Evolutionary conservation across 257 asterid genomes (phyloP), one percentile per base, ranked within the genome.

Genomic region (Solanum ahanhuiri): DNA sequence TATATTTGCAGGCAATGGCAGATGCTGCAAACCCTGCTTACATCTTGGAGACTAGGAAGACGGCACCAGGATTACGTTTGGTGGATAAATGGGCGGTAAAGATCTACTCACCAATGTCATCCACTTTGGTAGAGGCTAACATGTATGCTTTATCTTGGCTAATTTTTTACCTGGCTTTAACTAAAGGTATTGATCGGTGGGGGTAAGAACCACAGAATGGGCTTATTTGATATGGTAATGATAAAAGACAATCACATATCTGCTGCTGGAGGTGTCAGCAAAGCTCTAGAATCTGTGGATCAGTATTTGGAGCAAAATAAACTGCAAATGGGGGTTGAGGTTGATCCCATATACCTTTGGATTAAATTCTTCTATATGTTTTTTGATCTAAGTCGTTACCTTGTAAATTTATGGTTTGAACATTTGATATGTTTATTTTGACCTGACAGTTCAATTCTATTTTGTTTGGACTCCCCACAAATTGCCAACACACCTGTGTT

Each of bases 41-140:
- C 88, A 92, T 95, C 86, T 88, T 97, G 85, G 99, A 97, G 91
- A 97, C 98, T 20, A 93, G 99, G 86, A 97, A 97, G 92, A 97
- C 98, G 45, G 99, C 98, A 87, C 98, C 98, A 20, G 97, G 96
- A 87, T 92, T 97, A 87, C 96, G 99, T 85, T 89, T 95, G 93
- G 95, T 95, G 94, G 99, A 97, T 88, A 97, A 97, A 89, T 97
- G 99, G 99, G 98, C 98, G 98, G 98, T 97, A 91, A 87, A 91
- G 91, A 93, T 92, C 92, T 77, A 89, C 90, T 83, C 72, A 83
- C 87, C 86, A 81, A 79, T 9, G 3, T 48, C n/a, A 67, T 86
- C 11, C 48, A 39, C 23, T 57, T 41, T 41, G 57, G 85, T 18
- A 30, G 9, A 67, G 28, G 41, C 66, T 63, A 15, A 76, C 69